Percentiles rank a stretch among this genome's conserved stretches.
These are phyloP conservation scores for Mortierella sp. DNA, from an alignment of 371 early-diverging fungal species.

Conservation along the genomic window DNA sequence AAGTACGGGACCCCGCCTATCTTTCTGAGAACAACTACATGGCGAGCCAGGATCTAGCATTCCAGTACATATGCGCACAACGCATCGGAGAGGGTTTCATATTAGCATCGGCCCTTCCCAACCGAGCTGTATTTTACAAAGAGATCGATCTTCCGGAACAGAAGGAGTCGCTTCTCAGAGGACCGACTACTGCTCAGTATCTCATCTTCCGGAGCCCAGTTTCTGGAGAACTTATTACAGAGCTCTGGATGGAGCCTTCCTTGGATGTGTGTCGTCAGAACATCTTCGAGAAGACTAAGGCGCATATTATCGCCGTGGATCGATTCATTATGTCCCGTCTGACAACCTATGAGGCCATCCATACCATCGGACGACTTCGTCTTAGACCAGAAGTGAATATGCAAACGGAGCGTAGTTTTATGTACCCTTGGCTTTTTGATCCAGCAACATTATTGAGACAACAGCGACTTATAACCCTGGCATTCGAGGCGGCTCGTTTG, in stretches of 20 bases:
- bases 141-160: slow-evolving; percentile 57
- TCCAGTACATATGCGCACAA: slow-evolving; percentile 69
- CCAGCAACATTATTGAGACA: slow-evolving; percentile 53
- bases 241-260: slow-evolving; percentile 82
- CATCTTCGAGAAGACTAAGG: slow-evolving; percentile 58
- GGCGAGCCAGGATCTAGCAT: slow-evolving; percentile 76
- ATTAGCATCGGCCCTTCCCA: slow-evolving; percentile 63
- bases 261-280: slow-evolving; percentile 36
- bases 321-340: slow-evolving; percentile 68
- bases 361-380: slow-evolving; percentile 64
- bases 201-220: slow-evolving; percentile 69
- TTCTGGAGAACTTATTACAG: slow-evolving; percentile 69
- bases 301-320: slow-evolving; percentile 67
- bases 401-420: slow-evolving; percentile 31
- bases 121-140: slow-evolving; percentile 73
- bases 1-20: slow-evolving; percentile 60
- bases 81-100: slow-evolving; percentile 74
- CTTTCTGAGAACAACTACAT: slow-evolving; percentile 59
- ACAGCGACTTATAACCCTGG: slow-evolving; percentile 48
- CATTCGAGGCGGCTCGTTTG: slow-evolving; percentile 38
- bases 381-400: slow-evolving; percentile 36
- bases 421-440: slow-evolving; percentile 57
- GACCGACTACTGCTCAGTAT: slow-evolving; percentile 69
- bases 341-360: slow-evolving; percentile 80
- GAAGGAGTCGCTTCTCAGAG: slow-evolving; percentile 30